These are phyloP conservation scores for Cardamine resedifolia DNA, from an alignment of 345 rosid genomes.

Conservation along the genomic window DNA sequence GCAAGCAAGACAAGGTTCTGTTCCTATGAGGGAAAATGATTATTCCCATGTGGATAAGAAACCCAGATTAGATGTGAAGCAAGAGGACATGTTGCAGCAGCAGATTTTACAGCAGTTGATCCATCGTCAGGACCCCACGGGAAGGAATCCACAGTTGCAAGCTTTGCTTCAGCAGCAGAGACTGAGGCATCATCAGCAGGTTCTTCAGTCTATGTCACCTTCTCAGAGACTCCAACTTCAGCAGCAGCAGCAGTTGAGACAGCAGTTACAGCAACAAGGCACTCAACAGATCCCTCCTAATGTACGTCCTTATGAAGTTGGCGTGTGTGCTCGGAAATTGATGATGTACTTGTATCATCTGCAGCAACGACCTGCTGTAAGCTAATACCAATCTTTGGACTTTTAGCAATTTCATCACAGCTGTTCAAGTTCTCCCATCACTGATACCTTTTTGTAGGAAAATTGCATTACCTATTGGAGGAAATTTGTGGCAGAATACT, in stretches of 20 bases:
- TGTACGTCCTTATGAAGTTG: constrained; percentile 74
- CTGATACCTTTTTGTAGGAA: constrained; percentile 51
- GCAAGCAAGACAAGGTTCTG: constrained; percentile 32
- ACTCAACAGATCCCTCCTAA: constrained; percentile 54
- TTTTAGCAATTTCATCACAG: neutral
- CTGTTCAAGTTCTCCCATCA: constrained; percentile 1
- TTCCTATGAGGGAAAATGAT: constrained; percentile 29
- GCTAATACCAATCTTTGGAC: constrained; percentile 27
- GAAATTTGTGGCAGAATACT: constrained; percentile 88
- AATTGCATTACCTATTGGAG: constrained; percentile 92
- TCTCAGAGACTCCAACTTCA: constrained; percentile 76
- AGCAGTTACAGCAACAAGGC: constrained; percentile 71
- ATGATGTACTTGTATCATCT: constrained; percentile 97
- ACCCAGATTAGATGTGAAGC: constrained; percentile 79
- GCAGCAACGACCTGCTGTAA: constrained; percentile 77
- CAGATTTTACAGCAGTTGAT: constrained; percentile 75
- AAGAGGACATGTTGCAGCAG: constrained; percentile 78
- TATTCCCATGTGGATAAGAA: constrained; percentile 56
- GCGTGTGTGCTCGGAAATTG: constrained; percentile 87
- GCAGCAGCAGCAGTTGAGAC: constrained; percentile 68
- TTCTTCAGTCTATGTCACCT: constrained; percentile 81
- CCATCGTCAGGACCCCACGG: constrained; percentile 66
- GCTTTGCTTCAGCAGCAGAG: constrained; percentile 73
- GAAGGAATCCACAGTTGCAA: constrained; percentile 74
- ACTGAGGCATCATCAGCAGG: constrained; percentile 51